Base-by-base conservation (phyloP, 1,284 basidiomycete species). In the Trametes sp. region DNA sequence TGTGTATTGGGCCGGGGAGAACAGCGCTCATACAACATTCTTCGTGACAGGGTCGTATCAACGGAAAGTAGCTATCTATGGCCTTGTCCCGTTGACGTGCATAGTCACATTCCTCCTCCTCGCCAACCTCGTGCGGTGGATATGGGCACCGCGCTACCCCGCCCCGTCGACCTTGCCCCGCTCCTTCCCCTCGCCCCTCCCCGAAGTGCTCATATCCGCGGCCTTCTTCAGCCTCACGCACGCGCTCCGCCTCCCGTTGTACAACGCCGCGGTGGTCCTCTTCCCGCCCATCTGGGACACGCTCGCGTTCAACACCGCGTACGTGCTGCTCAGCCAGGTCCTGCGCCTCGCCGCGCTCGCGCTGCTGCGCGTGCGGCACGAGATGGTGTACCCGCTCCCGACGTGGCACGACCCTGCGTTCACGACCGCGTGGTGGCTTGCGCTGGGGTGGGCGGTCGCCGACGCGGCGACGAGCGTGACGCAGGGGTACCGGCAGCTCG, bases 351-450 rank as follows among this genome's bases (percentile, higher is more conserved):
- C 84, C 11, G 76, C 85, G 4, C 72, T 91, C 38, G 81, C 82
- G 5, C 72, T 89, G 50, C 79, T 90, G 24, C 79, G 80, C 38
- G 76, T 88, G 56, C 81, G 80, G 19, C 78, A 81, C 61, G 73
- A 78, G 67, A 82, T 82, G 73, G 74, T 75, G 28, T 74, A 71
- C 63, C 70, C 77, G 56, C 73, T 72, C 33, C 82, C 87, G 35
- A 86, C 81, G 10, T 88, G 83, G 77, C 77, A 75, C 54, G 86
- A 90, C 67, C 74, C 79, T 0, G 82, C 84, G 2, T 93, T 93
- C 76, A 73, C 76, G 23, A 81, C 84, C 26, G 84, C 89, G 7
- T 92, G 91, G 90, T 91, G 88, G 87, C 75, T 90, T 29, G 87
- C 87, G 2, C 77, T 93, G 2, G 88, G 88, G 0, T 90, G 87